These are phyloP conservation scores for Cutaneotrichosporon dermatis DNA, from an alignment of 1,284 basidiomycete genomes.

Conservation along the genomic window DNA sequence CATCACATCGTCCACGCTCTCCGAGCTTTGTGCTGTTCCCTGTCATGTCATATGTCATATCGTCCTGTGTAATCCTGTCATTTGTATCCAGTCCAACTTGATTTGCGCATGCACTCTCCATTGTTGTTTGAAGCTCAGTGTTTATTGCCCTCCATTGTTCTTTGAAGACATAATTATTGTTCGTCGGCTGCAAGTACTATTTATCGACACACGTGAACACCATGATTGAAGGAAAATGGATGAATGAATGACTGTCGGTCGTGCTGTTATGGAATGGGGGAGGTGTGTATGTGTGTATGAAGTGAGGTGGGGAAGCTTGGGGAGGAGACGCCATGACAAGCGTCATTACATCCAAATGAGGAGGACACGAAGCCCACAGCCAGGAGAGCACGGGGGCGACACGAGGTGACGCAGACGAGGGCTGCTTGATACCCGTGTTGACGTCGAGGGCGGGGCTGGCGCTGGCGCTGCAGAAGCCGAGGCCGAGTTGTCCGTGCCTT, in stretches of 20 bases:
- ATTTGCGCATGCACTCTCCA: background rate
- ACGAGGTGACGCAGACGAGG: background rate
- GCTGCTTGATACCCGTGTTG: background rate
- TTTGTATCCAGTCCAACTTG: background rate
- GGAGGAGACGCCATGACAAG: background rate
- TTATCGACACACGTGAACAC: background rate
- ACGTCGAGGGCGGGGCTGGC: too few species aligned
- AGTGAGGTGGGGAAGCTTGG: too few species aligned
- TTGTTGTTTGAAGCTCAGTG: too few species aligned
- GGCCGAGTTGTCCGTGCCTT: too few species aligned
- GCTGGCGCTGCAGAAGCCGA: background rate
- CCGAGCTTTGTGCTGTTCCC: background rate
- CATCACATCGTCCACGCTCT: background rate
- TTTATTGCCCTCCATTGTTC: background rate
- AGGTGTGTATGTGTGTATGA: too few species aligned
- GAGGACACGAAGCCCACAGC: constrained; percentile 1
- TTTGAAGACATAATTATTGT: constrained; percentile 3
- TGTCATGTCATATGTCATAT: background rate
- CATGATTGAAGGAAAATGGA: background rate
- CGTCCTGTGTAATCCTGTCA: background rate
- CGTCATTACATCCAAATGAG: constrained; percentile 9
- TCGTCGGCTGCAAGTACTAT: background rate
- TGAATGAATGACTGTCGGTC: constrained; percentile 1
- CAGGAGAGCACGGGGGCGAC: background rate
- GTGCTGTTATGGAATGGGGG: background rate